Percentiles rank a stretch among this genome's conserved stretches.
Evolutionary conservation across 2,329 filamentous ascomycete genomes (phyloP).

Genomic region (Teratosphaeria nubilosa): DNA sequence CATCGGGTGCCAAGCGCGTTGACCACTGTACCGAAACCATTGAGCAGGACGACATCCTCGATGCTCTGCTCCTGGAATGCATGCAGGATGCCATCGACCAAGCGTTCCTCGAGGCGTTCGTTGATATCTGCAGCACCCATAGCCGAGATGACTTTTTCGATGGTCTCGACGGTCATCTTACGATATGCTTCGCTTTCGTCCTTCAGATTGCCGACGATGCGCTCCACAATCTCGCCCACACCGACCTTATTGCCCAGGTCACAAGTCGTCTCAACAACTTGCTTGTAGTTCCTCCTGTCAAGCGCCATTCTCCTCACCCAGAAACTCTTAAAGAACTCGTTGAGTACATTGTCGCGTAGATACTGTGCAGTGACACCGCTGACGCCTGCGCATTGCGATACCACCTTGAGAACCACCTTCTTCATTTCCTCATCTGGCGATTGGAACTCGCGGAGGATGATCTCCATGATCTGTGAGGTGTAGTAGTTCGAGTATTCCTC

Average conservation of each 20-base stretch:
- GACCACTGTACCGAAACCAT: constrained; percentile 94
- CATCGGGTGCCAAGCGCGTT: constrained; percentile 88
- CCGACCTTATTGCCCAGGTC: constrained; percentile 98
- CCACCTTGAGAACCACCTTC: constrained; percentile 94
- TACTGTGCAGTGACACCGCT: constrained; percentile 92
- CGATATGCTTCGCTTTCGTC: constrained; percentile 96
- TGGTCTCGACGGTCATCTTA: constrained; percentile 97
- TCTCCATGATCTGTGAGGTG: constrained; percentile 97
- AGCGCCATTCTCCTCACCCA: constrained; percentile 96
- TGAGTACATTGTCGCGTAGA: constrained; percentile 86
- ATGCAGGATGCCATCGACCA: constrained; percentile 90
- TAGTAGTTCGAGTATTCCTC: constrained; percentile 99
- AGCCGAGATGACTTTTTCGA: constrained; percentile 91
- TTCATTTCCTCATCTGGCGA: constrained; percentile 99
- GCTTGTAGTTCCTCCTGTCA: constrained; percentile 94
- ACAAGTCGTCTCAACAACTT: constrained; percentile 96
- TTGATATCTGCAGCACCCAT: constrained; percentile 90
- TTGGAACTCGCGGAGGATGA: constrained; percentile 86
- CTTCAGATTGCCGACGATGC: constrained; percentile 90
- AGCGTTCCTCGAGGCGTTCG: constrained; percentile 79
- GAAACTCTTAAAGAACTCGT: constrained; percentile 98
- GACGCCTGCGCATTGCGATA: constrained; percentile 89
- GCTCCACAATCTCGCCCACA: constrained; percentile 84
- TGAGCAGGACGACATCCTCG: constrained; percentile 90
- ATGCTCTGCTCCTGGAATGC: constrained; percentile 98